phyloP scores from a whole-genome alignment of 1,284 basidiomycete genomes.

The Volvariella volvacea region DNA sequence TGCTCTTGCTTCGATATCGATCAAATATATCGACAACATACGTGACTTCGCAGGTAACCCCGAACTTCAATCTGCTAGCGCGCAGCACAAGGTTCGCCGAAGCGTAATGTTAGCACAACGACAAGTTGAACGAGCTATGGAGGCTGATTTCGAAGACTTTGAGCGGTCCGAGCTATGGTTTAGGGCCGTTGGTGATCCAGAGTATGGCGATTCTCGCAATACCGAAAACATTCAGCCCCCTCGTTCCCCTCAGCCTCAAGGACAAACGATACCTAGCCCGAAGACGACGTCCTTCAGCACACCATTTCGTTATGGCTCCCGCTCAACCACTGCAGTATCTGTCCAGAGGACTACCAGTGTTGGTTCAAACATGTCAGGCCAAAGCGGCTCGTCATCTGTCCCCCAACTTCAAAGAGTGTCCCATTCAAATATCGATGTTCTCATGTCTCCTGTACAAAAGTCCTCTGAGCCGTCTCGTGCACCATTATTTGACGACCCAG shows the following conservation, averaged over 20 bases:
- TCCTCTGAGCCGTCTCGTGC: slow-evolving; percentile 51
- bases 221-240: slow-evolving; percentile 18
- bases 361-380: slow-evolving; percentile 24
- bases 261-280: slow-evolving; percentile 13
- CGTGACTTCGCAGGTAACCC: slow-evolving; percentile 57
- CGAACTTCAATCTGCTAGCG: slow-evolving; percentile 33
- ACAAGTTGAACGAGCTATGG: slow-evolving; percentile 85
- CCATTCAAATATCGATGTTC: slow-evolving; percentile 60
- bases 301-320: slow-evolving; percentile 19
- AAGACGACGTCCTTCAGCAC: slow-evolving; percentile 11
- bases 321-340: slow-evolving; percentile 30
- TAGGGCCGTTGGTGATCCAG: slow-evolving; percentile 75
- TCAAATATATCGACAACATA: slow-evolving; percentile 64
- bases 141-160: slow-evolving; percentile 88
- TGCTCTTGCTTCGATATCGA: slow-evolving; percentile 58
- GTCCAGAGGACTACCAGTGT: slow-evolving; percentile 29
- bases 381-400: slow-evolving; percentile 22
- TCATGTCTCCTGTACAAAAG: slow-evolving; percentile 61
- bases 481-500: slow-evolving; percentile 75
- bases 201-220: slow-evolving; percentile 25
- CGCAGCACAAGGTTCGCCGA: slow-evolving; percentile 60
- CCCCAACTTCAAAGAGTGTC: slow-evolving; percentile 21
- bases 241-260: slow-evolving; percentile 8
- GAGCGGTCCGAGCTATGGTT: slow-evolving; percentile 85
- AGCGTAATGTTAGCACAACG: slow-evolving; percentile 81